Percentiles rank a stretch among this genome's conserved stretches.
Conservation (phyloP, 805 yeast species). For the Komagataella mondaviorum region DNA sequence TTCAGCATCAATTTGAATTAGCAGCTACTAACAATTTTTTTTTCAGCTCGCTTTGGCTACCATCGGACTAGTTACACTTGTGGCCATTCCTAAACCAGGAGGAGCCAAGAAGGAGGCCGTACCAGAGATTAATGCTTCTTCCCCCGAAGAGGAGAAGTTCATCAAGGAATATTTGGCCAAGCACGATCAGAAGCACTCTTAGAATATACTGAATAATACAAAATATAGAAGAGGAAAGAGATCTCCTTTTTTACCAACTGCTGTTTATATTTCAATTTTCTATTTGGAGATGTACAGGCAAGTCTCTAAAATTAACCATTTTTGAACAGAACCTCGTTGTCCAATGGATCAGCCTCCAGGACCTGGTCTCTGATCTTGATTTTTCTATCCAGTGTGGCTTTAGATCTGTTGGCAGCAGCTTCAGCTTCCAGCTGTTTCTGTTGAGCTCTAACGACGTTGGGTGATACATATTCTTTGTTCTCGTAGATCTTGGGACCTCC, state of each 20-base stretch:
- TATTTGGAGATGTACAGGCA: not conserved
- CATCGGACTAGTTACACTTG: slow-evolving; percentile 49
- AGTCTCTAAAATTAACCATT: not conserved
- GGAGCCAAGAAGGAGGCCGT: slow-evolving; percentile 40
- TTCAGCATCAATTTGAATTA: not conserved
- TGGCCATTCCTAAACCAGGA: slow-evolving; percentile 68
- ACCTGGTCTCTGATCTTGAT: slow-evolving; percentile 64
- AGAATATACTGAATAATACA: not conserved
- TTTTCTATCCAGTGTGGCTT: slow-evolving; percentile 67
- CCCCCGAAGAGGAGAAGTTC: slow-evolving; percentile 85
- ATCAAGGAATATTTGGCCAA: slow-evolving; percentile 55
- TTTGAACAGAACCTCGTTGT: slow-evolving; percentile 66
- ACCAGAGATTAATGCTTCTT: slow-evolving; percentile 62
- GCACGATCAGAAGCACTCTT: slow-evolving; percentile 18
- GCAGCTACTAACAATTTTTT: not conserved
- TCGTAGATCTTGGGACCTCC: slow-evolving; percentile 97
- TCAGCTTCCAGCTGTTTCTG: slow-evolving; percentile 65
- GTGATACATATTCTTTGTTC: slow-evolving; percentile 92
- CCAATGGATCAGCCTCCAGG: slow-evolving; percentile 68
- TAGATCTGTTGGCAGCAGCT: slow-evolving; percentile 65
- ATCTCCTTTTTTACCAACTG: not conserved
- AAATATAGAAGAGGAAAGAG: not conserved
- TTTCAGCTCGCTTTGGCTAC: slow-evolving; percentile 66
- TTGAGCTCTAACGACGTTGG: slow-evolving; percentile 91
- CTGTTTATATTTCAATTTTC: not conserved